phyloP scores from a whole-genome alignment of 108 stramenopile genomes.

The Nitzschia palea region DNA sequence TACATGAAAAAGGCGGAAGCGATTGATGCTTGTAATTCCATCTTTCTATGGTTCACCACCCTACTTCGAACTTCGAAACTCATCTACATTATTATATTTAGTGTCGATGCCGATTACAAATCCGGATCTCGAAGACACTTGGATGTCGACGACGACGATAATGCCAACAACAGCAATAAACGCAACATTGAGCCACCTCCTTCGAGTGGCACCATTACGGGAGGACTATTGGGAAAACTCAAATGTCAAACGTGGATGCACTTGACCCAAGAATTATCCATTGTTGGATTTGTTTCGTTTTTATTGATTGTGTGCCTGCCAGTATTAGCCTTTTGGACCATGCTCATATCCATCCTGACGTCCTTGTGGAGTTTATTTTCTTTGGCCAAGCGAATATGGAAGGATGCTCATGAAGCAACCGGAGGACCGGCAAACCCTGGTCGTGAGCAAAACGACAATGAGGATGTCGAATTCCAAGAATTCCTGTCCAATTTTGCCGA shows the following conservation, averaged over 20 bases:
- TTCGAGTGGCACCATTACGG: not conserved
- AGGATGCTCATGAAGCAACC: slow-evolving; percentile 7
- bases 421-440: not conserved
- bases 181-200: not conserved
- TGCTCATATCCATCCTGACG: slow-evolving; percentile 19
- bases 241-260: slow-evolving; percentile 35
- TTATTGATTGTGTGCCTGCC: slow-evolving; percentile 33
- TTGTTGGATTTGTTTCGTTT: slow-evolving; percentile 29
- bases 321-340: slow-evolving; percentile 37
- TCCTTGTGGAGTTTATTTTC: slow-evolving; percentile 17
- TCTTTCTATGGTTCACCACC: slow-evolving; percentile 19
- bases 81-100: slow-evolving; percentile 15
- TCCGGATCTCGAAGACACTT: slow-evolving; percentile 12
- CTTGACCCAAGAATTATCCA: slow-evolving; percentile 27
- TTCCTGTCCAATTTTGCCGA: slow-evolving; percentile 30
- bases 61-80: slow-evolving; percentile 32
- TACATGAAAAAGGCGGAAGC: slow-evolving; percentile 26
- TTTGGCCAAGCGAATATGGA: slow-evolving; percentile 26
- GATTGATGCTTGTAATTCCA: slow-evolving; percentile 16
- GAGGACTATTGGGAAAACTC: slow-evolving; percentile 11
- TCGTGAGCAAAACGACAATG: not conserved
- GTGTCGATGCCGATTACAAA: slow-evolving; percentile 28
- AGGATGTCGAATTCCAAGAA: slow-evolving; percentile 35
- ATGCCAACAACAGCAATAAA: not conserved
- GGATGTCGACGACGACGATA: not conserved